A percentile compares a stretch with the other conserved stretches of the same genome.
phyloP scores from a whole-genome alignment of 768 basidiomycete species.

The Xerocomellus amylosporus region DNA sequence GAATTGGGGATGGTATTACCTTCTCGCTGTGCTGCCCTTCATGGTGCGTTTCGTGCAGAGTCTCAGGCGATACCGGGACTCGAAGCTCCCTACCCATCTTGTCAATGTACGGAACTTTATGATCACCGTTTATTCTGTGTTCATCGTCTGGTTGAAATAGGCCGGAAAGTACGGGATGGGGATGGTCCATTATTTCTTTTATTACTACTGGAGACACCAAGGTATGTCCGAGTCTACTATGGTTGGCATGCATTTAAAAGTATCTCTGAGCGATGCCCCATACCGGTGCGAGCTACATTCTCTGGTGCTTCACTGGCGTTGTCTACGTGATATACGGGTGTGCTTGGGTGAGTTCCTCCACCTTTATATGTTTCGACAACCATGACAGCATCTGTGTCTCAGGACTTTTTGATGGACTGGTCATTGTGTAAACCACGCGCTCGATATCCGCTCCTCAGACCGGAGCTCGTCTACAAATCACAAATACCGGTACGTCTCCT shows the following conservation, averaged over 20 bases:
- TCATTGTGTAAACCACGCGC: conserved; percentile 63
- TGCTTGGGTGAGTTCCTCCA: conserved; percentile 61
- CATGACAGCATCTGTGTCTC: not conserved
- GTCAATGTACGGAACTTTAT: conserved; percentile 60
- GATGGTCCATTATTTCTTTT: conserved; percentile 62
- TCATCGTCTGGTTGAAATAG: conserved; percentile 37
- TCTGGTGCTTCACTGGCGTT: conserved; percentile 67
- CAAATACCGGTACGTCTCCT: conserved; percentile 48
- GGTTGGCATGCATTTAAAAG: not conserved
- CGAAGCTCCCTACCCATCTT: conserved; percentile 67
- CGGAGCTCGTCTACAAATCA: conserved; percentile 71
- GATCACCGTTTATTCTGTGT: not conserved
- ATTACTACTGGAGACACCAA: conserved; percentile 72
- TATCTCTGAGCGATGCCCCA: conserved; percentile 26
- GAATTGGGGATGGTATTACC: conserved; percentile 61
- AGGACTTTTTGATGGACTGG: conserved; percentile 96
- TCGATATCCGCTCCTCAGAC: conserved; percentile 59
- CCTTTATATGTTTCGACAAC: not conserved
- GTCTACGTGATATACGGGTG: conserved; percentile 68
- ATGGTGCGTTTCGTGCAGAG: conserved; percentile 81
- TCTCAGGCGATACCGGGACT: conserved; percentile 81
- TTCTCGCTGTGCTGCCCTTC: conserved; percentile 63
- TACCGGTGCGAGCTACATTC: conserved; percentile 51
- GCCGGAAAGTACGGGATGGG: conserved; percentile 79
- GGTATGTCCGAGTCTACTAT: conserved; percentile 34